These are phyloP conservation scores for Arthrobotrys megalospora DNA, from an alignment of 2,329 filamentous ascomycete species.

Conservation along the genomic window DNA sequence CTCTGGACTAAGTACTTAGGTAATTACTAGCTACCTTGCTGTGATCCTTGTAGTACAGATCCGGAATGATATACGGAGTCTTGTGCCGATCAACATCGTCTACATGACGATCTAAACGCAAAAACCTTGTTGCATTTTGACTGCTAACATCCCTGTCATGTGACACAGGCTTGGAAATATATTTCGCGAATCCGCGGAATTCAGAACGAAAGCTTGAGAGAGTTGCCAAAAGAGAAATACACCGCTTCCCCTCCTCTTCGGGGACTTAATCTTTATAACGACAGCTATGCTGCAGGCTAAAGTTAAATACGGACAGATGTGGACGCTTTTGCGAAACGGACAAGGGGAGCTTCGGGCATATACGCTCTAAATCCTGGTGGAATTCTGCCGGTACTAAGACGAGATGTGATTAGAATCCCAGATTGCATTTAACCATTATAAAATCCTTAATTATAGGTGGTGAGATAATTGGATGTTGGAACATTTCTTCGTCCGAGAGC, in stretches of 20 bases:
- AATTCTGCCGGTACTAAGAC: slow-evolving; percentile 32
- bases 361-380: slow-evolving; percentile 29
- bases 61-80: not conserved
- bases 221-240: slow-evolving; percentile 9
- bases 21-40: no score
- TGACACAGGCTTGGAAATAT: slow-evolving; percentile 17
- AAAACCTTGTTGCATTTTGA: slow-evolving; percentile 26
- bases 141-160: slow-evolving; percentile 5
- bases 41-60: not conserved
- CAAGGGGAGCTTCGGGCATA: slow-evolving; percentile 45
- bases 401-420: slow-evolving; percentile 40
- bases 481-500: slow-evolving; percentile 52
- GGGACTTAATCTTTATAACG: slow-evolving; percentile 19
- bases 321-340: slow-evolving; percentile 40
- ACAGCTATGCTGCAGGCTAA: not conserved
- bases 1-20: no score
- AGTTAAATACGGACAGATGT: slow-evolving; percentile 39
- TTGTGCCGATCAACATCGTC: slow-evolving; percentile 3
- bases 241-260: not conserved
- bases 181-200: not conserved
- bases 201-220: not conserved
- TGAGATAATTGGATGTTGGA: slow-evolving; percentile 59
- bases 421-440: slow-evolving; percentile 54
- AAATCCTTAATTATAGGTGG: slow-evolving; percentile 53
- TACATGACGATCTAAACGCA: not conserved